Base-by-base conservation (phyloP, 176 grass and related monocot species). In the Chloris gayana region DNA sequence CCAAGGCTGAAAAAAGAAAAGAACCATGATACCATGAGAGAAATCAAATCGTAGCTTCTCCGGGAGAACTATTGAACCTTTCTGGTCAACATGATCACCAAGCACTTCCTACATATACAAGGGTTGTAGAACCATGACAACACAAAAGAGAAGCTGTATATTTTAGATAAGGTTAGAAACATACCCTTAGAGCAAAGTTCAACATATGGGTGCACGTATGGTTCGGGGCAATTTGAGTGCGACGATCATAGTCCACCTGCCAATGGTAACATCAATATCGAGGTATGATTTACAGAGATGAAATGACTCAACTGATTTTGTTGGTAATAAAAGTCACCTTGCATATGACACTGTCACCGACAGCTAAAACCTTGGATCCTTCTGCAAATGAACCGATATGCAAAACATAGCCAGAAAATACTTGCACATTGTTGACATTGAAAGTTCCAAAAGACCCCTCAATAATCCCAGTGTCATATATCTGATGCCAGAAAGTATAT, bases 181-280 rank as follows among this genome's bases (percentile, higher is more conserved):
- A 80, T 89, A 99, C 96, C 88, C 79, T 89, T 59, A 99, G 79
- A 39, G 96, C 96, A 76, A 99, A 99, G 86, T 99, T 93, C 82
- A 99, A 82, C 96, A 99, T 99, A 80, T 99, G 96, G 25, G 96
- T 99, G 80, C 96, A 99, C 1, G 92, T 99, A 81, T 99, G 96
- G 80, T 99, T 99, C 49, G 92, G 96, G 86, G 92, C 90, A 88
- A 99, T 95, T 38, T 86, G 57, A 72, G 86, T 76, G 18, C 96
- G 96, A 26, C 92, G 87, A 21, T 53, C 54, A 18, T 89, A 95
- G 82, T 99, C 96, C 84, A 99, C 96, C 96, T 99, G 85, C 18
- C 72, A 91, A 77, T 39, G 59, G 60, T 19, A 80, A 30, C 30
- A 80, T 17, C 42, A 87, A 75, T 64, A 69, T 89, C 27, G 7